Percentiles rank a stretch among this genome's conserved stretches.
Evolutionary conservation across 2,329 filamentous ascomycete species (phyloP).

Genomic region (Biscogniauxia sp.): DNA sequence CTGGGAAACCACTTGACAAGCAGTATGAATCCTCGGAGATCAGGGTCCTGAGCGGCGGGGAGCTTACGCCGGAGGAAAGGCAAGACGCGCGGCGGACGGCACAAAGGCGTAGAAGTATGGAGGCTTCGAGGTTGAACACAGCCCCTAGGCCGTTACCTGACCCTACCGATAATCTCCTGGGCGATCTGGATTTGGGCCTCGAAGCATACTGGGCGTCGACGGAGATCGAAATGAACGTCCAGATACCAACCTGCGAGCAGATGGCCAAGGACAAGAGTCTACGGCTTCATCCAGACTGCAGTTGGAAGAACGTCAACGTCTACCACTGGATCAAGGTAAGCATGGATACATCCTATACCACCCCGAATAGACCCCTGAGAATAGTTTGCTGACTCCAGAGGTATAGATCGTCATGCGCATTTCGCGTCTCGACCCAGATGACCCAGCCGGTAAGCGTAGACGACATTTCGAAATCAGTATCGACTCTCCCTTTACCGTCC

Average conservation of each 20-base stretch:
- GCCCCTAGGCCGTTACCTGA: conserved; percentile 46
- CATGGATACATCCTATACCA: not conserved
- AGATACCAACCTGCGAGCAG: conserved; percentile 82
- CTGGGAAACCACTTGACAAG: conserved; percentile 71
- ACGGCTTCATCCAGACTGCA: conserved; percentile 82
- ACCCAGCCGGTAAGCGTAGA: conserved; percentile 68
- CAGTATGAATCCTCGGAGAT: conserved; percentile 74
- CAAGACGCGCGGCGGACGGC: conserved; percentile 48
- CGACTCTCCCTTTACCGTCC: conserved; percentile 89
- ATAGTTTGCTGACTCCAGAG: conserved; percentile 4
- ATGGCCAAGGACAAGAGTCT: conserved; percentile 70
- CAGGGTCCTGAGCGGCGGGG: conserved; percentile 75
- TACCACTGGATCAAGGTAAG: conserved; percentile 92
- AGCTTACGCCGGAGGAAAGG: conserved; percentile 56
- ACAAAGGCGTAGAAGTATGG: conserved; percentile 50
- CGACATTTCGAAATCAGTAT: conserved; percentile 96
- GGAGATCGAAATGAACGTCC: conserved; percentile 92
- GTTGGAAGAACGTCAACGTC: conserved; percentile 90
- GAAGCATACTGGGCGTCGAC: conserved; percentile 81
- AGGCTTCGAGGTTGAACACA: conserved; percentile 44
- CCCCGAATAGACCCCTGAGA: not conserved
- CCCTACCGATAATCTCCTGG: conserved; percentile 69
- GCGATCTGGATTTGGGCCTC: conserved; percentile 68
- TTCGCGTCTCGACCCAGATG: conserved; percentile 75
- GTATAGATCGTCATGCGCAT: conserved; percentile 84